Evolutionary conservation across 257 asterid species (phyloP), one percentile per base, ranked within the genome.

Genomic region (Gentiana macrophylla): DNA sequence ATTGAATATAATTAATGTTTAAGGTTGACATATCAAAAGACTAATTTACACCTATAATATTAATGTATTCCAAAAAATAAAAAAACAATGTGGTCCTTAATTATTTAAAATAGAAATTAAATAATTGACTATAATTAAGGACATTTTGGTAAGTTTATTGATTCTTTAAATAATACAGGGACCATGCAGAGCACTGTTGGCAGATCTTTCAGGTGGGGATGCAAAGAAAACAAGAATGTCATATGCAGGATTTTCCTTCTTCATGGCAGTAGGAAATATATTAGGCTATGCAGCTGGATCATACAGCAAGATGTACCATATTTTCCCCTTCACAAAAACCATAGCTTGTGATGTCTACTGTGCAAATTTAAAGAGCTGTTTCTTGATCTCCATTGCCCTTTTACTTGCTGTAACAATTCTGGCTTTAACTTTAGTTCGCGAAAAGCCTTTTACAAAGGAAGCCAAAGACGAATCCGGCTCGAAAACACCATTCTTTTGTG

Each of bases 231-330:
- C 72, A 76, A 72, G 86, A 33, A 52, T 76, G 2, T 78, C 96
- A 3, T 84, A 82, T 12, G 74, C 94, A 1, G 63, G 81, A 56
- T 90, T 49, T 65, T 84, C 98, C 4, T 86, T 90, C 57, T 86
- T 86, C 89, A 90, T 90, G 98, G 98, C 96, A 8, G 87, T 86
- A 8, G 98, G 96, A 12, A 90, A 82, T 56, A 75, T 90, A 34
- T 41, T 90, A 32, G 98, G 98, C 5, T 84, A 84, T 74, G 88
- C 98, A 47, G 96, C 96, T 34, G 97, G 98, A 33, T 69, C 94
- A 3, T 87, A 79, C 74, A 63, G 72, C 3, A 79, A 71, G 49
- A 74, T 91, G 0, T 70, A 80, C 81, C 73, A 56, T 38, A 24
- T 83, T 1, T 91, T 91, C 72, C 93, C 97, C 1, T 91, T 91